Evolutionary conservation across 169 alveolate genomes (phyloP), one percentile per base, ranked within the genome.

Genomic region (Plasmodium sp.): DNA sequence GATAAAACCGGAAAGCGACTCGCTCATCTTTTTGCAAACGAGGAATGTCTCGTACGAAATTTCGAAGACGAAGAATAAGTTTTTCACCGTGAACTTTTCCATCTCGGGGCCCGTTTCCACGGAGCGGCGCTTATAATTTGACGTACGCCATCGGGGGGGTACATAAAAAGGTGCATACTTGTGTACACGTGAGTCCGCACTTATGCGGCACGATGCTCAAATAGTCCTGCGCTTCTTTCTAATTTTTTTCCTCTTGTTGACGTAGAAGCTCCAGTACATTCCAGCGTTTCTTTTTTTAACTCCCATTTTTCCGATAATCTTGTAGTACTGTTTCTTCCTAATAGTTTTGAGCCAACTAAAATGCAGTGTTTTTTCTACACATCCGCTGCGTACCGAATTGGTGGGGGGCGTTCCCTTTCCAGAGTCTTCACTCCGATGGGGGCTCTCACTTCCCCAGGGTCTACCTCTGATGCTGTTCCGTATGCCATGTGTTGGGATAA

Each of bases 201-300:
- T 7, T 67, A 77, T 14, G 62, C 16, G 45, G 10, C 45, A 14
- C 14, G 16, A 14, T n/a, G 31, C 34, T 84, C 94, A 96, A 34
- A 96, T 96, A n/a, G 96, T 97, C 79, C 96, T 95, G 39, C 94
- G 81, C 83, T 95, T 84, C 88, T 93, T 93, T 90, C 96, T 94
- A 67, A 96, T 96, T 95, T 95, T 96, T 83, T 92, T 96, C 54
- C 97, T 85, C 83, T 95, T 96, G 90, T 92, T 92, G 80, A 93
- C 95, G 75, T 96, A 95, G 93, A 94, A 96, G 62, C 86, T 95
- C 97, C 98, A 96, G 77, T 95, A 96, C 92, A 95, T 93, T 34
- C 97, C 97, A 34, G 97, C 97, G 75, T 96, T 97, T 72, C 88
- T 91, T 93, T 96, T 96, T 85, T 94, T 93, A 31, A 96, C 93